Percentiles rank a stretch among this genome's conserved stretches.
Conservation (phyloP, 768 basidiomycete genomes). For the Omphalotus guepiniiformis region DNA sequence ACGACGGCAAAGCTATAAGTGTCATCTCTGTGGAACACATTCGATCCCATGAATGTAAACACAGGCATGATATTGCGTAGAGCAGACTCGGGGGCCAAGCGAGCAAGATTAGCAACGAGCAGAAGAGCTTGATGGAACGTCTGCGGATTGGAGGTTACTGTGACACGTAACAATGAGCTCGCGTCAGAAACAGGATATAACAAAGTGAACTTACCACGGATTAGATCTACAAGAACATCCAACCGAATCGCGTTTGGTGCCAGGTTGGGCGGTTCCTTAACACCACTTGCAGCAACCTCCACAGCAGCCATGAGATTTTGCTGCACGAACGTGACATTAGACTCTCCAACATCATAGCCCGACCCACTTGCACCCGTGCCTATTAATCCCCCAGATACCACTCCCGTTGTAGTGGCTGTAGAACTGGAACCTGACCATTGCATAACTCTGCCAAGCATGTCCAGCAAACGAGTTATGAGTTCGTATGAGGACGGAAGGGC, state of each 20-base stretch:
- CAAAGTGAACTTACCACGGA: slow-evolving; percentile 52
- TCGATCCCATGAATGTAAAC: slow-evolving; percentile 99
- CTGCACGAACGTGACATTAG: slow-evolving; percentile 23
- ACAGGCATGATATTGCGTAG: slow-evolving; percentile 96
- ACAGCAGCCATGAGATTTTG: slow-evolving; percentile 5
- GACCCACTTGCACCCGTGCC: too few species aligned
- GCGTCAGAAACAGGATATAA: neutral
- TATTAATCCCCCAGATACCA: too few species aligned
- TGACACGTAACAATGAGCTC: neutral
- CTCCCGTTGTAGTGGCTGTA: neutral
- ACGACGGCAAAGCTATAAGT: slow-evolving; percentile 93
- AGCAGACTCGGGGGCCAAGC: slow-evolving; percentile 84
- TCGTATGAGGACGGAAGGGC: slow-evolving; percentile 66
- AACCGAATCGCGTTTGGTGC: slow-evolving; percentile 62
- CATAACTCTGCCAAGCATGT: slow-evolving; percentile 63
- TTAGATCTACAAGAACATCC: slow-evolving; percentile 84
- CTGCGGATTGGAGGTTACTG: slow-evolving; percentile 88
- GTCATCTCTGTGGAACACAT: slow-evolving; percentile 94
- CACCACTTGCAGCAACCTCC: neutral
- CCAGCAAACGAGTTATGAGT: slow-evolving; percentile 67
- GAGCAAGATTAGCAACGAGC: slow-evolving; percentile 79
- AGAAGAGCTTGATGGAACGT: slow-evolving; percentile 91
- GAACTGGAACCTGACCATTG: slow-evolving; percentile 51
- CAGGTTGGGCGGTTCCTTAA: slow-evolving; percentile 49
- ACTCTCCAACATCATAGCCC: too few species aligned